Evolutionary conservation across 495 filamentous ascomycete genomes (phyloP).

Genomic region (Hypoxylon perforatum): DNA sequence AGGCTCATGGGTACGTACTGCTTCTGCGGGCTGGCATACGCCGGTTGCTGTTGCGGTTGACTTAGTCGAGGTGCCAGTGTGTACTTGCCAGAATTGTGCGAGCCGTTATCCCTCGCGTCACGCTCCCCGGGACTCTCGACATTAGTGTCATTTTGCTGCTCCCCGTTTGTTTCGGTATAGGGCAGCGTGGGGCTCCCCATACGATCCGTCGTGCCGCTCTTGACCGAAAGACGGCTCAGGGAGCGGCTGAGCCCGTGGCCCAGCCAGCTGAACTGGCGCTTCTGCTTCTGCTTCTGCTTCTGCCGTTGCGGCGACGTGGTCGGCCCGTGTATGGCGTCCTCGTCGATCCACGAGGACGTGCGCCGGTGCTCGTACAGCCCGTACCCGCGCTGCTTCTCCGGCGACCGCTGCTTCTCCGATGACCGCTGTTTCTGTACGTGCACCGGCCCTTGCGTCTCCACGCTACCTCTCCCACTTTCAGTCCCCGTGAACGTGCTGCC

Average conservation of each 20-base stretch:
- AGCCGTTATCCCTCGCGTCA: background rate
- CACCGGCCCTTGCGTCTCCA: constrained; percentile 12
- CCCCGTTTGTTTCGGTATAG: constrained; percentile 22
- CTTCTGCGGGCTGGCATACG: constrained; percentile 24
- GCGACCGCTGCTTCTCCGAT: constrained; percentile 32
- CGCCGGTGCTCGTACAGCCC: constrained; percentile 39
- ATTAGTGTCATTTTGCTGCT: background rate
- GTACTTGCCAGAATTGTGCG: constrained; percentile 14
- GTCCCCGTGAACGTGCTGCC: constrained; percentile 20
- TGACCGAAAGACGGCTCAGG: constrained; percentile 41
- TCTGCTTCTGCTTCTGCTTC: constrained; percentile 26
- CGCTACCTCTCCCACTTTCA: constrained; percentile 8
- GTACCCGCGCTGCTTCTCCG: constrained; percentile 42
- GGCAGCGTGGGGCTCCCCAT: constrained; percentile 42
- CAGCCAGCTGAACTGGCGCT: constrained; percentile 40
- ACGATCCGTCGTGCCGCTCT: constrained; percentile 32
- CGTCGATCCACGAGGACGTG: constrained; percentile 55
- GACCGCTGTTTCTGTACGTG: constrained; percentile 20
- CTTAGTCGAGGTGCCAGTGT: constrained; percentile 9
- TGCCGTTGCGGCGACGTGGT: constrained; percentile 37
- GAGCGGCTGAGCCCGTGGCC: constrained; percentile 33
- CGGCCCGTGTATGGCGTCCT: constrained; percentile 55
- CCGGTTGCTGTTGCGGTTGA: constrained; percentile 20
- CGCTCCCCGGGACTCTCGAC: constrained; percentile 1
- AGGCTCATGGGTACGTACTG: constrained; percentile 13